Evolutionary conservation across 495 filamentous ascomycete species (phyloP), one percentile per base, ranked within the genome.

Genomic region (Bacidia rubella): DNA sequence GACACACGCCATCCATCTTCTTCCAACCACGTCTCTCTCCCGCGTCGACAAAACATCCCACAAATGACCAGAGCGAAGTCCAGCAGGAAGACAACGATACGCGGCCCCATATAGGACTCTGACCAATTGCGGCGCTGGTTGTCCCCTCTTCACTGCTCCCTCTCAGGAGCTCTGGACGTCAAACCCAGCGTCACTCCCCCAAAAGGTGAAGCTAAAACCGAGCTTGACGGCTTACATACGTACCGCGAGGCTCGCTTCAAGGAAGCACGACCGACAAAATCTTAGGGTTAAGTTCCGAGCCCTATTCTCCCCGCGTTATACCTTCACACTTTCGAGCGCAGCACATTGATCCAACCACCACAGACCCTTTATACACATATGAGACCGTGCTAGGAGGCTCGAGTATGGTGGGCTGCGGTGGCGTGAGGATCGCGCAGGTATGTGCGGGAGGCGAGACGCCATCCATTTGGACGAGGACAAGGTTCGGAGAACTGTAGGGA

Each of bases 271-370:
- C 78, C 79, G 74, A 74, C 68, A 60, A 66, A 63, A 63, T 62
- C 69, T 79, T 86, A 86, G 82, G 82, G 82, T 86, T 86, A 86
- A 84, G 81, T 83, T 85, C 81, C 80, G 73, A 78, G 64, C 65
- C 68, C 68, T 68, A 70, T 75, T 75, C 77, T 70, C 73, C 68
- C 62, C 64, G 56, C 63, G 55, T 55, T 56, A 63, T 58, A 35
- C 57, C 56, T 60, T 58, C 61, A 60, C 53, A 60, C 60, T 58
- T 52, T 38, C 51, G 52, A 63, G 50, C 56, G 57, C 55, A 59
- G 61, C 62, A 49, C 55, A 54, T 32, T 41, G 12, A 43, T 42
- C 52, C 53, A 38, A 52, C 59, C 55, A 47, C 49, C 53, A 20
- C 43, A 47, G 47, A 53, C 56, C 52, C 47, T 51, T 47, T 57